Base-by-base conservation (phyloP, 768 basidiomycete genomes). In the Leccinum olivaceopallidum region DNA sequence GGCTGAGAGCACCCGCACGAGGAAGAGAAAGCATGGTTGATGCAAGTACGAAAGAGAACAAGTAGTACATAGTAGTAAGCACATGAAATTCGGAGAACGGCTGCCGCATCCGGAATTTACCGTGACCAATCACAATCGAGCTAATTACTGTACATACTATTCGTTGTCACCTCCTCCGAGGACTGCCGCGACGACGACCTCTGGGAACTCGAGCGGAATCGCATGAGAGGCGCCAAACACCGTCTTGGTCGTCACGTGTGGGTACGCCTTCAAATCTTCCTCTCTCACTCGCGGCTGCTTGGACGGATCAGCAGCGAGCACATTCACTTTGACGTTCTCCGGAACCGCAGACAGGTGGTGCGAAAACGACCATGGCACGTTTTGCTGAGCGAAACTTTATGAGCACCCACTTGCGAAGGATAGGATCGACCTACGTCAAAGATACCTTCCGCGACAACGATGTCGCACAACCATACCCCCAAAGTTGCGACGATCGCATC, bases 61-160 rank as follows among this genome's bases (percentile, higher is more conserved):
- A 53, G 3, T 55, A 53, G 60, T 32, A 32, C 9, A 10, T 32
- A 32, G 4, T 12, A 14, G 34, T 14, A 14, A 36, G 13, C 65
- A 60, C 63, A 59, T 67, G 71, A 47, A 68, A 62, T 66, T 62
- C 58, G 59, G 61, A 22, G 30, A 20, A 42, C 56, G 59, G 57
- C 44, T 52, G 51, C 50, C 58, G 48, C 6, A 22, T 8, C 56
- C 67, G 71, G 67, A 18, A 60, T 37, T 5, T 32, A 48, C 67
- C 70, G 69, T 12, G 32, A 5, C 70, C 71, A 71, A 71, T 73
- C 69, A 63, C 6, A 18, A 6, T 18, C n/a, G 22, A 22, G 28
- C 12, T 49, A 30, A 42, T 60, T 30, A 48, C 22, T 2, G 34
- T 6, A 36, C 12, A 34, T 5, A 39, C 37, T 39, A 3, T 39